phyloP scores from a whole-genome alignment of 2,329 filamentous ascomycete genomes.

The Aureobasidium sp. region DNA sequence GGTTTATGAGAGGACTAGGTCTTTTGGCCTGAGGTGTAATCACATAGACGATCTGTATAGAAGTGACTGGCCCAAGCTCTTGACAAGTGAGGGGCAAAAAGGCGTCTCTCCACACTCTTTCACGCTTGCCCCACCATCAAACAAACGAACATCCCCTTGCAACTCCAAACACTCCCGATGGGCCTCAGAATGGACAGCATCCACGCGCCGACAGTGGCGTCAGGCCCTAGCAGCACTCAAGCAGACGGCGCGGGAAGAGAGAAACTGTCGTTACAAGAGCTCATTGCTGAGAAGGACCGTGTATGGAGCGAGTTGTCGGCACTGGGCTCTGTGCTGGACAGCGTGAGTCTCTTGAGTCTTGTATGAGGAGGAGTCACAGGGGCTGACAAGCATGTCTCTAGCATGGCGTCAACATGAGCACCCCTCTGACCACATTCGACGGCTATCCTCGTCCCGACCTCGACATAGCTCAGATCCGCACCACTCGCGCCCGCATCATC shows the following conservation, averaged over 20 bases:
- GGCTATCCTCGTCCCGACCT: constrained; percentile 90
- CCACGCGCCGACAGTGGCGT: constrained; percentile 65
- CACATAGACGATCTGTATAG: background rate
- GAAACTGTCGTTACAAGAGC: constrained; percentile 65
- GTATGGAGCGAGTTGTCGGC: constrained; percentile 83
- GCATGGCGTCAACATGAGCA: constrained; percentile 93
- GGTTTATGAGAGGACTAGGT: constrained; percentile 64
- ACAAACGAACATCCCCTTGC: background rate
- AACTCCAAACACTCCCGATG: constrained; percentile 30
- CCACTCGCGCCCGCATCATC: constrained; percentile 86
- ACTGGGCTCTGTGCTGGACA: constrained; percentile 78
- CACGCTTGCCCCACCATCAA: constrained; percentile 2
- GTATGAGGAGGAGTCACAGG: constrained; percentile 38
- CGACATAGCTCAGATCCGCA: constrained; percentile 91
- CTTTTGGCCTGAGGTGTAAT: background rate
- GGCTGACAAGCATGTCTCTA: constrained; percentile 35
- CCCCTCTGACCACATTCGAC: constrained; percentile 75
- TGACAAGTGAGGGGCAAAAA: constrained; percentile 15
- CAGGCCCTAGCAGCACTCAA: constrained; percentile 56
- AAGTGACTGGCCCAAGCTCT: constrained; percentile 12
- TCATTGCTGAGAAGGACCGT: constrained; percentile 76
- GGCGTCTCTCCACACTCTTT: constrained; percentile 8
- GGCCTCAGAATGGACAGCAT: constrained; percentile 59
- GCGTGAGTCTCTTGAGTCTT: too few species aligned
- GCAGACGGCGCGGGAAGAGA: constrained; percentile 44